A percentile compares a stretch with the other conserved stretches of the same genome.
Evolutionary conservation across 139 green algal species (phyloP).

Genomic region (Tetradesmus lagerheimii): DNA sequence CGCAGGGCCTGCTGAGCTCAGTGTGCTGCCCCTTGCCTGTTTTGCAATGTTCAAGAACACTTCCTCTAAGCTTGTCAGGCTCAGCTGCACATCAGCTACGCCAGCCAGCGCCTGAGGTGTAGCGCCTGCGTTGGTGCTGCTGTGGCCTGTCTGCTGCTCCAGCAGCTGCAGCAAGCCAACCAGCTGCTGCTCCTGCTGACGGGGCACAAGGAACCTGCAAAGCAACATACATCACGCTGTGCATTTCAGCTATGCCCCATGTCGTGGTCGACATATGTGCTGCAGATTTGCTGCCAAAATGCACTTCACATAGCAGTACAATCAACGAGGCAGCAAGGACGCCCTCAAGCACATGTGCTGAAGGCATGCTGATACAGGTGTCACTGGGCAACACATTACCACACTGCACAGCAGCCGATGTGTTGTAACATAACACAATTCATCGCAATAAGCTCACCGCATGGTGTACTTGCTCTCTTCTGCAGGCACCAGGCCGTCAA

Average conservation of each 20-base stretch:
- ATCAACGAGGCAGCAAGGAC: too few relatives aligned
- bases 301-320: too few relatives aligned
- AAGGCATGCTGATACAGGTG: too few relatives aligned
- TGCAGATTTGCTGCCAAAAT: too few relatives aligned
- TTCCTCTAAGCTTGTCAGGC: constrained; percentile 79
- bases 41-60: constrained; percentile 87
- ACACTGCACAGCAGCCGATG: too few relatives aligned
- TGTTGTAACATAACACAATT: too few relatives aligned
- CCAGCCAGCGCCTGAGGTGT: constrained; percentile 61
- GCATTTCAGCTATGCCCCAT: too few relatives aligned
- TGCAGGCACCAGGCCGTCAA: neutral
- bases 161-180: neutral
- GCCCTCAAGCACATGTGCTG: too few relatives aligned
- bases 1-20: too few relatives aligned
- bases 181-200: constrained; percentile 25
- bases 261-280: too few relatives aligned
- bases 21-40: constrained; percentile 36
- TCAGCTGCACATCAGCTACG: constrained; percentile 83
- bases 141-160: neutral
- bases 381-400: too few relatives aligned
- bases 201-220: constrained; percentile 26
- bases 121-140: neutral
- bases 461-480: constrained; percentile 13
- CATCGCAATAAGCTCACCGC: neutral
- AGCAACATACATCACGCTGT: neutral